Percentiles rank a stretch among this genome's conserved stretches.
Evolutionary conservation across 179 eudicot genomes (phyloP).

Genomic region (Spinacia oleracea): DNA sequence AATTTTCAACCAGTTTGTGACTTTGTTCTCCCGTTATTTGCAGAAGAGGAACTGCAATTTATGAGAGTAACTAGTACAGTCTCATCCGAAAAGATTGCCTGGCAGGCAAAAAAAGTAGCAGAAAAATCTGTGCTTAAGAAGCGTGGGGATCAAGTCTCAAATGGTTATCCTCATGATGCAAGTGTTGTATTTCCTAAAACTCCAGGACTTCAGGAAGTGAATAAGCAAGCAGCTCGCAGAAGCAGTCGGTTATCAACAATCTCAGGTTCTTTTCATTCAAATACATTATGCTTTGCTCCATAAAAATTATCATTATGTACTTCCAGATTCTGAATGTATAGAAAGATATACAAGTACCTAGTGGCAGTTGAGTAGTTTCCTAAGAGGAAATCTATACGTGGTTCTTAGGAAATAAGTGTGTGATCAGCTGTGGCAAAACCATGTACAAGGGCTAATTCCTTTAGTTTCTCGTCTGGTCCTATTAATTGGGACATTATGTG

Average conservation of each 20-base stretch:
- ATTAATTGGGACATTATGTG: too few relatives aligned
- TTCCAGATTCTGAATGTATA: background rate
- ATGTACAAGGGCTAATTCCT: too few relatives aligned
- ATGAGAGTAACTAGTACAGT: constrained; percentile 15
- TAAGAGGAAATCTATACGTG: too few relatives aligned
- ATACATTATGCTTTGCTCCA: background rate
- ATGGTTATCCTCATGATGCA: background rate
- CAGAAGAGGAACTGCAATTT: constrained; percentile 25
- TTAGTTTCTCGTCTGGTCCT: too few relatives aligned
- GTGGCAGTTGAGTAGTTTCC: too few relatives aligned
- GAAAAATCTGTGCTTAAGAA: constrained; percentile 9
- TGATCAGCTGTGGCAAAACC: too few relatives aligned
- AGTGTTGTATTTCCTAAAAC: constrained; percentile 15
- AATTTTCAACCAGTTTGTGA: background rate
- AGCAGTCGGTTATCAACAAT: constrained; percentile 18
- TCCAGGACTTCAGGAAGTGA: constrained; percentile 28
- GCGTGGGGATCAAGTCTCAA: background rate
- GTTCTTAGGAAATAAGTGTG: background rate
- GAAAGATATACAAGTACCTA: too few relatives aligned
- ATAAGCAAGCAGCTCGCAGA: constrained; percentile 20
- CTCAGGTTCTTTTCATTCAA: constrained; percentile 18
- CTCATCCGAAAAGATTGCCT: constrained; percentile 11
- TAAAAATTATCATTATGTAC: background rate
- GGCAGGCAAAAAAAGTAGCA: constrained; percentile 22
- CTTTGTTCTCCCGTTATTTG: background rate